Base-by-base conservation (phyloP, 2,329 filamentous ascomycete genomes). In the Fusarium solani-melongenae region DNA sequence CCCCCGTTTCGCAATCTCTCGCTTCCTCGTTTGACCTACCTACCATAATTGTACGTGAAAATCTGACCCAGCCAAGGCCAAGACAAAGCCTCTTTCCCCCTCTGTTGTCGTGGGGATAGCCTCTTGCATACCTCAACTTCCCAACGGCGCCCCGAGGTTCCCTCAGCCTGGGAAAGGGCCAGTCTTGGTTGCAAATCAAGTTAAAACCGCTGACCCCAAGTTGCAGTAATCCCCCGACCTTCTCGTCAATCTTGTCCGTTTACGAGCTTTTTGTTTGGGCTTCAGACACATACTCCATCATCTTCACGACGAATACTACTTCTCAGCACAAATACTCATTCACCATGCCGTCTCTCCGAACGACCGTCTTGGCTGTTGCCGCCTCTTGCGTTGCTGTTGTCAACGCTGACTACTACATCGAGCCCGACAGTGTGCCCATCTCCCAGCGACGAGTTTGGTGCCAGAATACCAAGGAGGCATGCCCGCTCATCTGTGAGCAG, bases 401-500 rank as follows among this genome's bases (percentile, higher is more conserved):
- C 73, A 87, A 88, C 73, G 87, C 86, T 71, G 86, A 90, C 76
- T 91, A 91, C 78, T 72, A 75, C 34, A 91, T 95, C 79, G 86
- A 93, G 60, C 92, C 93, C 5, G 75, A 84, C 17, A 87, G 82
- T 34, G 92, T 95, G 4, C 78, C 87, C 4, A 74, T 89, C 38
- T 73, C 83, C 55, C 82, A 81, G 56, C 86, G 89, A 82, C 81
- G 90, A 67, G 78, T 79, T 12, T 96, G 93, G 93, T 96, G 93
- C 82, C 69, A 81, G 29, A 86, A 87, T 74, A 90, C 95, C 83
- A 84, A 79, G 73, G 85, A 86, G 76, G 87, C 89, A 62, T 95
- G 93, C 83, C 93, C 92, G 14, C 82, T 91, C 73, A 93, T 95
- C 82, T 95, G 93, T 87, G 83, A 89, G 59, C 91, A 94, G 75